A percentile compares a stretch with the other conserved stretches of the same genome.
Conservation (phyloP, 306 rosid species). For the Hippophae gyantsensis region DNA sequence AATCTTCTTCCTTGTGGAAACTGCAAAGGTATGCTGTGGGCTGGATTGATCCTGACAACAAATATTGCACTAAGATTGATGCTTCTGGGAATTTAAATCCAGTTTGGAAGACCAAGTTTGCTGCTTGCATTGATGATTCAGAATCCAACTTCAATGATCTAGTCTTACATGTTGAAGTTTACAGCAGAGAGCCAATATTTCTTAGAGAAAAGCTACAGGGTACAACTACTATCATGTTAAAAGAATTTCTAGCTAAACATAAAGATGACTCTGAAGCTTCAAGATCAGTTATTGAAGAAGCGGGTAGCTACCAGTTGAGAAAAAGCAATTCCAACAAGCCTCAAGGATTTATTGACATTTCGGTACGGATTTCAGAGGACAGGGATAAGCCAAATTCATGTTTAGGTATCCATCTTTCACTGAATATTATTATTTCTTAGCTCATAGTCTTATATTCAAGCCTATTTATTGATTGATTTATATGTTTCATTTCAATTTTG, state of each 20-base stretch:
- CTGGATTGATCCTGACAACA: constrained; percentile 66
- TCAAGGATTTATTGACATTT: constrained; percentile 59
- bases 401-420: constrained; percentile 28
- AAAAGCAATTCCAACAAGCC: constrained; percentile 54
- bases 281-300: constrained; percentile 38
- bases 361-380: constrained; percentile 42
- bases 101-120: constrained; percentile 70
- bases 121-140: constrained; percentile 45
- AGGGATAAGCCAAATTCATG: constrained; percentile 36
- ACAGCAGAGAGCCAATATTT: constrained; percentile 63
- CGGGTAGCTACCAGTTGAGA: constrained; percentile 61
- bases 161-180: constrained; percentile 56
- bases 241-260: constrained; percentile 54
- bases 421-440: constrained; percentile 1
- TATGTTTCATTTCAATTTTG: no score
- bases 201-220: constrained; percentile 66
- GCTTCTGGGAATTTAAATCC: constrained; percentile 67
- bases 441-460: no score
- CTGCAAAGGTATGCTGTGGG: constrained; percentile 83
- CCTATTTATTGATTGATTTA: no score
- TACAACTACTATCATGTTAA: constrained; percentile 45
- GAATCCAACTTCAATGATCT: constrained; percentile 35
- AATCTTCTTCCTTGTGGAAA: constrained; percentile 53
- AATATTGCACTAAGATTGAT: constrained; percentile 73
- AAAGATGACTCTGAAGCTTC: constrained; percentile 31